Evolutionary conservation across 164 flowering plant species (phyloP).

Genomic region (Magnolia sinica): DNA sequence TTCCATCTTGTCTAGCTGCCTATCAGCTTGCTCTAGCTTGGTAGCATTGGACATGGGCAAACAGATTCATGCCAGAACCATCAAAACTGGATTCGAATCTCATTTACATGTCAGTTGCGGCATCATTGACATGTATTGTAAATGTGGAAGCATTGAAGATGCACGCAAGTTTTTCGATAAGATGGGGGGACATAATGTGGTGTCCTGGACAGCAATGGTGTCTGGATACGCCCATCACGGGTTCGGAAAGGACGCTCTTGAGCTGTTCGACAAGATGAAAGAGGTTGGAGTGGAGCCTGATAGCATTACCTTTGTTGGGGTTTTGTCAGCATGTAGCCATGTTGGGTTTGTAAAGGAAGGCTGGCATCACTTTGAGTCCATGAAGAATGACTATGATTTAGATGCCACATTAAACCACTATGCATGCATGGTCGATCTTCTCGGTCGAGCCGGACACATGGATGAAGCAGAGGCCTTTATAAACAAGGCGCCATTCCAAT

Average conservation of each 20-base stretch:
- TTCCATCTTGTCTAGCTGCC: constrained; percentile 69
- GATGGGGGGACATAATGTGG: constrained; percentile 53
- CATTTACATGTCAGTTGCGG: constrained; percentile 62
- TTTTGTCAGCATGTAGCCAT: constrained; percentile 79
- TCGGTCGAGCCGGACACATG: constrained; percentile 68
- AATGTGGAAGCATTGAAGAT: constrained; percentile 53
- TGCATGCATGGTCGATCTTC: constrained; percentile 75
- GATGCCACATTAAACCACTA: constrained; percentile 69
- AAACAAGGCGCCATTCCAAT: constrained; percentile 29
- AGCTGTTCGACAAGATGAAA: constrained; percentile 57
- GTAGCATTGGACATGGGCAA: constrained; percentile 37
- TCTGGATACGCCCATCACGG: constrained; percentile 77
- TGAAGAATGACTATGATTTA: constrained; percentile 41
- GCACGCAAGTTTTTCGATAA: constrained; percentile 48
- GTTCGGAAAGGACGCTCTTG: constrained; percentile 44
- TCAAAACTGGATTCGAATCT: constrained; percentile 57
- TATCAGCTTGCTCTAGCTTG: constrained; percentile 59
- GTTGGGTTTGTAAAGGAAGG: constrained; percentile 84
- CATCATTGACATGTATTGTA: constrained; percentile 65
- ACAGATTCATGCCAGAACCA: constrained; percentile 50
- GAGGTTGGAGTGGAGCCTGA: constrained; percentile 47
- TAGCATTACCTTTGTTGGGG: constrained; percentile 69
- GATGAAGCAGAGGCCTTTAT: constrained; percentile 59
- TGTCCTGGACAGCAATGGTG: constrained; percentile 78
- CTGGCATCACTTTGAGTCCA: constrained; percentile 45